Evolutionary conservation across 495 filamentous ascomycete genomes (phyloP), one percentile per base, ranked within the genome.

Genomic region (Usnea hakonensis): DNA sequence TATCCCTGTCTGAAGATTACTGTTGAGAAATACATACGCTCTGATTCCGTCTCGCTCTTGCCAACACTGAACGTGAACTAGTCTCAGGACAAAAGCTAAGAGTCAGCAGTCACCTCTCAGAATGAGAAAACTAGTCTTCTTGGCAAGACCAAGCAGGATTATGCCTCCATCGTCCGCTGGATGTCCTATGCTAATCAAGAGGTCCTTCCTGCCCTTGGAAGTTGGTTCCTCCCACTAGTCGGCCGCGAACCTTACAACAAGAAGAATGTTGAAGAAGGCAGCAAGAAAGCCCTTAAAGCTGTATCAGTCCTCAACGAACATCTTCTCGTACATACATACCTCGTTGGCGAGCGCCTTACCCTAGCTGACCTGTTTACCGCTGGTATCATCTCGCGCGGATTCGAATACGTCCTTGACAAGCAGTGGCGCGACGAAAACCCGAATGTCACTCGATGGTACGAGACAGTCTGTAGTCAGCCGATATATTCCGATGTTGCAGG

Each of bases 141-240:
- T 64, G 94, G 94, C 72, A 97, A 97, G 85, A 97, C 92, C 79
- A 99, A 99, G 87, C 91, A 97, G 80, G 94, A 99, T 83, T 93
- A 93, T 77, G 94, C 94, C 70, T 92, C 93, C 67, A 97, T 99
- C 79, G 82, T 99, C 73, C 87, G 87, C 72, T 97, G 92, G 92
- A 87, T 95, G 87, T 96, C 92, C 52, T 95, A 85, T 77, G 85
- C 85, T 82, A 96, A 96, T 83, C 64, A 77, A 64, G 95, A 97
- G 78, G 72, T 96, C 66, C 83, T 96, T 65, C 77, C 86, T 63
- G 70, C 77, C 65, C 77, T 97, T 60, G 89, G 82, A 76, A 79
- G 72, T 68, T 97, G 91, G 91, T 95, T 89, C 85, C 87, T 88
- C 71, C 95, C 94, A 61, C 85, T 97, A 65, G 68, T 90, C 57